Evolutionary conservation across 257 asterid species (phyloP).

Genomic region (Solanum dulcamara): DNA sequence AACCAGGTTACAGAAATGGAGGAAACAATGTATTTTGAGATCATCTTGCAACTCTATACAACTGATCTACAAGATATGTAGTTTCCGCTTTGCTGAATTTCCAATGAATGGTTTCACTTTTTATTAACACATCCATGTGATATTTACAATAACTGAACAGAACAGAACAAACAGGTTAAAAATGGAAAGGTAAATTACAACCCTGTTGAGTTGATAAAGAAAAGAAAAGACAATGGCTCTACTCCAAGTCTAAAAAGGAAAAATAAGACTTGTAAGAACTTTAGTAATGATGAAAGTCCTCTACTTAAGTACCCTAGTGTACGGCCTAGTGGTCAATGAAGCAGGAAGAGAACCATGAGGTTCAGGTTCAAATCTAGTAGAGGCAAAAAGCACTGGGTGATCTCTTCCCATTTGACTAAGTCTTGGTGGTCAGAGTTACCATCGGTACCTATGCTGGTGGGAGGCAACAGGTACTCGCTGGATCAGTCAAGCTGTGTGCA

Average conservation of each 20-base stretch:
- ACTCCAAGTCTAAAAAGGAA: background rate
- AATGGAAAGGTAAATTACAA: background rate
- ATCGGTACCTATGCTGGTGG: background rate
- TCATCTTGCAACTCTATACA: background rate
- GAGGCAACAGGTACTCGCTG: background rate
- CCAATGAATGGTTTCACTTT: background rate
- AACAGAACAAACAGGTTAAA: background rate
- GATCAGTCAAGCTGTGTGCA: background rate
- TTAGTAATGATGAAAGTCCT: background rate
- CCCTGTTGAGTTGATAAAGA: background rate
- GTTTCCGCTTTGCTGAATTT: background rate
- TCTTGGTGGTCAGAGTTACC: background rate
- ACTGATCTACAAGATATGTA: background rate
- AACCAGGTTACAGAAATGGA: background rate
- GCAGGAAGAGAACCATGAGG: background rate
- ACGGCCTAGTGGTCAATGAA: background rate
- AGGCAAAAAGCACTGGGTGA: background rate
- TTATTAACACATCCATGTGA: background rate
- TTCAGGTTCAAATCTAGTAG: background rate
- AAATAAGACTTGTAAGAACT: background rate
- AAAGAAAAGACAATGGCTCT: background rate
- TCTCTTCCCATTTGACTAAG: background rate
- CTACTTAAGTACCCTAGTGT: background rate
- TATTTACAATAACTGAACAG: background rate
- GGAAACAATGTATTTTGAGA: background rate